These are phyloP conservation scores for Trichoderma gracile DNA, from an alignment of 2,329 filamentous ascomycete genomes.

Conservation along the genomic window DNA sequence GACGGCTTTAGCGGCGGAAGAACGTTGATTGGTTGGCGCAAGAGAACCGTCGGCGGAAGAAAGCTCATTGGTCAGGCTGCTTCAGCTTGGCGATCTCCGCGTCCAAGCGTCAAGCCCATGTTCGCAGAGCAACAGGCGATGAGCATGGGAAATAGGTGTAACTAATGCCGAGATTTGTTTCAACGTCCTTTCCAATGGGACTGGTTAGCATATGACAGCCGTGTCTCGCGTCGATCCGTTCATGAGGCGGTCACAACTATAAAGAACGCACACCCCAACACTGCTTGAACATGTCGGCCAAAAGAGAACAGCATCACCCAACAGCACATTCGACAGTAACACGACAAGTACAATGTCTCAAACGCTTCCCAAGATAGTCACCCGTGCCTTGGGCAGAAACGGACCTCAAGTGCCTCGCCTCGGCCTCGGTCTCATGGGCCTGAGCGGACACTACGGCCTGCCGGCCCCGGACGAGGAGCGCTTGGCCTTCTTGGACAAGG, in stretches of 20 bases:
- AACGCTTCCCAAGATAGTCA: conserved; percentile 6
- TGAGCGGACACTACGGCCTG: conserved; percentile 45
- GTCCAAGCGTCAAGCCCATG: not conserved
- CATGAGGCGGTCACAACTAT: not conserved
- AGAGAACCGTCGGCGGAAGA: conserved; percentile 8
- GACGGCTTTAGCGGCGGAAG: conserved; percentile 19
- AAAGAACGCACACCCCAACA: not conserved
- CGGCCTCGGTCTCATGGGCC: conserved; percentile 58
- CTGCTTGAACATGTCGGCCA: not conserved
- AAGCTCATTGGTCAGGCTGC: conserved; percentile 1
- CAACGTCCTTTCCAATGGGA: not conserved
- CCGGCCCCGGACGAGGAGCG: conserved; percentile 48
- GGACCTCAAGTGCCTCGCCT: conserved; percentile 53
- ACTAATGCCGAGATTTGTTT: not conserved
- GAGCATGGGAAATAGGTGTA: not conserved
- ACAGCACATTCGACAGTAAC: not conserved
- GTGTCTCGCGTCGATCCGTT: not conserved
- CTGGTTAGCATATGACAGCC: not conserved
- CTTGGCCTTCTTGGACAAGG: conserved; percentile 53
- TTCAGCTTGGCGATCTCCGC: not conserved
- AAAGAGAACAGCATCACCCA: not conserved
- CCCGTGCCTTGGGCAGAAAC: conserved; percentile 48
- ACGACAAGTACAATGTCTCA: not conserved
- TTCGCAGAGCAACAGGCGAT: not conserved
- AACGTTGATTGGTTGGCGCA: conserved; percentile 1